phyloP scores from a whole-genome alignment of 1,284 basidiomycete genomes.

The Takashimella koratensis region DNA sequence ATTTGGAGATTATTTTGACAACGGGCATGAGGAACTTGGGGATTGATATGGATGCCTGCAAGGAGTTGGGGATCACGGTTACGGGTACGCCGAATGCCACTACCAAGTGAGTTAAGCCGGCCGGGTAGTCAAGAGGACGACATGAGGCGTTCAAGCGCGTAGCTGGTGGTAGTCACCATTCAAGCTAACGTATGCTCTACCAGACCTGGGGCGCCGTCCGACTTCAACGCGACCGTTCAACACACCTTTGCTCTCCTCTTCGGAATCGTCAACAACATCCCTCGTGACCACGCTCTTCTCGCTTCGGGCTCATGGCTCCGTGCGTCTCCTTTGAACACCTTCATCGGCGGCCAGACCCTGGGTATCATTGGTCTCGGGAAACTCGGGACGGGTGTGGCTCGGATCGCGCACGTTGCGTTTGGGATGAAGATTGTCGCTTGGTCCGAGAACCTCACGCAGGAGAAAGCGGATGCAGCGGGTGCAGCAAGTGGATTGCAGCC shows the following conservation, averaged over 20 bases:
- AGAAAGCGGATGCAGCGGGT: constrained; percentile 57
- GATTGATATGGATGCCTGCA: constrained; percentile 52
- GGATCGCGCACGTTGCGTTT: constrained; percentile 59
- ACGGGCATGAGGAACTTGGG: constrained; percentile 57
- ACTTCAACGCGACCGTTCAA: constrained; percentile 17
- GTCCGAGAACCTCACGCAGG: constrained; percentile 61
- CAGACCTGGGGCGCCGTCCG: constrained; percentile 6
- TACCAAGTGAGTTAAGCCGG: constrained; percentile 5
- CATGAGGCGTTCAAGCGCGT: neutral
- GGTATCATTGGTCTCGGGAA: constrained; percentile 60
- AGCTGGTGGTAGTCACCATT: neutral
- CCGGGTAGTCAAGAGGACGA: neutral
- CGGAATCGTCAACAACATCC: constrained; percentile 55
- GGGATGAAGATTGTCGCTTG: constrained; percentile 60
- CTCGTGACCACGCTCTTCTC: constrained; percentile 52
- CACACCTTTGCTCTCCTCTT: constrained; percentile 63
- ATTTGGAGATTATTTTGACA: constrained; percentile 59
- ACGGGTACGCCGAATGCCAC: constrained; percentile 53
- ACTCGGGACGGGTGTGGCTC: constrained; percentile 51
- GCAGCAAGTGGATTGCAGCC: constrained; percentile 47
- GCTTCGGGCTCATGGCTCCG: constrained; percentile 22
- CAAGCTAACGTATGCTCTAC: too few species aligned
- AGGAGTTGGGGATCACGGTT: constrained; percentile 55
- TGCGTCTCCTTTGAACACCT: constrained; percentile 16
- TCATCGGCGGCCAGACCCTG: constrained; percentile 53